Evolutionary conservation across 2,329 filamentous ascomycete species (phyloP).

Genomic region (Rhinocladiella similis): DNA sequence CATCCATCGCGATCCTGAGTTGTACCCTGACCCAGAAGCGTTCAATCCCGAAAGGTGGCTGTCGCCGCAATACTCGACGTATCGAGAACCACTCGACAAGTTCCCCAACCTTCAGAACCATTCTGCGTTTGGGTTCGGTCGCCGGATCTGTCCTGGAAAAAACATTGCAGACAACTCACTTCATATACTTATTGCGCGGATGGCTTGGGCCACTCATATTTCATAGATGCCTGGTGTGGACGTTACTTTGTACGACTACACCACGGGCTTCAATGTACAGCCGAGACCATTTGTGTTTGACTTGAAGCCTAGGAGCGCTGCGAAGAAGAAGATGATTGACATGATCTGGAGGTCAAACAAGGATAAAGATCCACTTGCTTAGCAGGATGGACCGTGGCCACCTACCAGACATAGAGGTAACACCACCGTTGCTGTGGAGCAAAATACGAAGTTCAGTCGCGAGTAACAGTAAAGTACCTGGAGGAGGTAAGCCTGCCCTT

Average conservation of each 20-base stretch:
- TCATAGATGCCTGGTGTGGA: conserved; percentile 8
- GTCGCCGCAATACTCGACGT: conserved; percentile 53
- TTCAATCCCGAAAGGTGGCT: conserved; percentile 58
- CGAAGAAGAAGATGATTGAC: conserved; percentile 6
- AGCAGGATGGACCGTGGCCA: no score
- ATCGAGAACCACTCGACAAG: conserved; percentile 51
- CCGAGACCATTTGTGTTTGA: conserved; percentile 20
- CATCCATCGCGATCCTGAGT: conserved; percentile 53
- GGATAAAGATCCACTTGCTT: conserved; percentile 5
- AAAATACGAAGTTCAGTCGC: no score
- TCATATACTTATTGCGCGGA: conserved; percentile 23
- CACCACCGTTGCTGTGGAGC: no score
- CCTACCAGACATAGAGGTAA: no score
- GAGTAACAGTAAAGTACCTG: no score
- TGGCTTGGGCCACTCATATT: conserved; percentile 37
- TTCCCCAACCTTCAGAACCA: conserved; percentile 56
- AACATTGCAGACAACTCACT: conserved; percentile 31
- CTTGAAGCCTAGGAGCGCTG: conserved; percentile 9
- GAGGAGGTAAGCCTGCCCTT: no score
- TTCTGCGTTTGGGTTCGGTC: conserved; percentile 57
- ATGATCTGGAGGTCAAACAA: conserved; percentile 1
- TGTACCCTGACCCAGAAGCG: conserved; percentile 52
- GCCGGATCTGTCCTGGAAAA: conserved; percentile 39
- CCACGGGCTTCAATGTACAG: conserved; percentile 23
- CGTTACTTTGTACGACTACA: conserved; percentile 22